phyloP scores from a whole-genome alignment of 2,329 filamentous ascomycete species.

The Colletotrichum sp. region DNA sequence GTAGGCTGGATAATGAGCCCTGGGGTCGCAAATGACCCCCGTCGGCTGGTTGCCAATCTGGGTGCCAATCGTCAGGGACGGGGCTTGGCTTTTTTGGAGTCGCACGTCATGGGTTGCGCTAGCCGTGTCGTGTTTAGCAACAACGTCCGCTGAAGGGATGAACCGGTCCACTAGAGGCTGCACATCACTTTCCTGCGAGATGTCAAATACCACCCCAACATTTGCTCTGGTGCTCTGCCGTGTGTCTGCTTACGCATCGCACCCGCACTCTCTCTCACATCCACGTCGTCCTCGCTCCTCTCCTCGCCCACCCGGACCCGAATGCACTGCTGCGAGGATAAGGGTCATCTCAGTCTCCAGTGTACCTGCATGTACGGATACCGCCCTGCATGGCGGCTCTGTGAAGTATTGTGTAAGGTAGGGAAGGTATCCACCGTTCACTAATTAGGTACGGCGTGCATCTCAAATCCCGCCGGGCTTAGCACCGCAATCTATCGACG shows the following conservation, averaged over 20 bases:
- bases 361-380: background rate
- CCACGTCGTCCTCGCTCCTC: background rate
- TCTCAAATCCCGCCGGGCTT: background rate
- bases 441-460: background rate
- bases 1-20: background rate
- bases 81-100: background rate
- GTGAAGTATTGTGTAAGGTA: background rate
- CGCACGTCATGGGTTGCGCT: slow-evolving; percentile 2
- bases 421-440: background rate
- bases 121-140: slow-evolving; percentile 1
- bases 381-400: slow-evolving; percentile 11
- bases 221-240: background rate
- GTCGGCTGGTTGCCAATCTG: slow-evolving; percentile 2
- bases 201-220: background rate
- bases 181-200: background rate
- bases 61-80: background rate
- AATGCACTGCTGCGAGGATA: background rate
- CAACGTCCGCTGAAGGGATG: background rate
- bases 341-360: background rate
- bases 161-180: background rate
- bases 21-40: background rate
- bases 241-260: background rate
- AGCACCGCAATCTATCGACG: background rate
- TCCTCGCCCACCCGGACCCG: background rate
- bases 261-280: background rate